These are phyloP conservation scores for Paramyrothecium roridum DNA, from an alignment of 2,329 filamentous ascomycete species.

Conservation along the genomic window DNA sequence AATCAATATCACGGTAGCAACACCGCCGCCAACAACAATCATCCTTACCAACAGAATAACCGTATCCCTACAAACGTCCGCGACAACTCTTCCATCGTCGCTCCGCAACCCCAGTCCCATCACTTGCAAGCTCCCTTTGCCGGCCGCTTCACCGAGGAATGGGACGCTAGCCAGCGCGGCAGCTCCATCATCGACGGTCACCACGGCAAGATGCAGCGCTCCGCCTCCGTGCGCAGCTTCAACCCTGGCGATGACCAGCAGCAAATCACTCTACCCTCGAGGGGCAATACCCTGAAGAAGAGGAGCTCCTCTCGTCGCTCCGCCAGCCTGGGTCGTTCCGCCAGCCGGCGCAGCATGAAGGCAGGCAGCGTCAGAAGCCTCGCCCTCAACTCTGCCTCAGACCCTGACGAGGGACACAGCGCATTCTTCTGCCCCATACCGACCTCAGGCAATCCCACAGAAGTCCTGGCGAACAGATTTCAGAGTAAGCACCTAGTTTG, in stretches of 20 bases:
- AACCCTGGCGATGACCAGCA: conserved; percentile 40
- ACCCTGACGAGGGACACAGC: conserved; percentile 71
- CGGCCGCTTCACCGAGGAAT: conserved; percentile 66
- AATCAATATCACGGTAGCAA: conserved; percentile 10
- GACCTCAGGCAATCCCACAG: conserved; percentile 82
- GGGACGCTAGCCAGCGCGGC: conserved; percentile 66
- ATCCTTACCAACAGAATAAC: conserved; percentile 3
- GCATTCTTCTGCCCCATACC: conserved; percentile 89
- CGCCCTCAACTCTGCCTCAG: conserved; percentile 64
- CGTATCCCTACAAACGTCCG: conserved; percentile 10
- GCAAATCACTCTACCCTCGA: conserved; percentile 29
- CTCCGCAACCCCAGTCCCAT: conserved; percentile 12
- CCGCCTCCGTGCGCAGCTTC: conserved; percentile 57
- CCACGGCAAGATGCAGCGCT: conserved; percentile 50
- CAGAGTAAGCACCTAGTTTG: conserved; percentile 60
- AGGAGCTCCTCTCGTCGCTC: conserved; percentile 73
- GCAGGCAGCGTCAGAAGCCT: conserved; percentile 86
- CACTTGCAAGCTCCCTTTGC: conserved; percentile 18
- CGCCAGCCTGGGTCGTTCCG: conserved; percentile 72
- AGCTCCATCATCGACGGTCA: conserved; percentile 59
- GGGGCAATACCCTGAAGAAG: conserved; percentile 81
- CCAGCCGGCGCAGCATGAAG: conserved; percentile 76
- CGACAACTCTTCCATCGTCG: conserved; percentile 7
- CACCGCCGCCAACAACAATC: conserved; percentile 11
- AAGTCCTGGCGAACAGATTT: conserved; percentile 82